phyloP scores from a whole-genome alignment of 2,329 filamentous ascomycete species.

The Diaporthe caulivora region DNA sequence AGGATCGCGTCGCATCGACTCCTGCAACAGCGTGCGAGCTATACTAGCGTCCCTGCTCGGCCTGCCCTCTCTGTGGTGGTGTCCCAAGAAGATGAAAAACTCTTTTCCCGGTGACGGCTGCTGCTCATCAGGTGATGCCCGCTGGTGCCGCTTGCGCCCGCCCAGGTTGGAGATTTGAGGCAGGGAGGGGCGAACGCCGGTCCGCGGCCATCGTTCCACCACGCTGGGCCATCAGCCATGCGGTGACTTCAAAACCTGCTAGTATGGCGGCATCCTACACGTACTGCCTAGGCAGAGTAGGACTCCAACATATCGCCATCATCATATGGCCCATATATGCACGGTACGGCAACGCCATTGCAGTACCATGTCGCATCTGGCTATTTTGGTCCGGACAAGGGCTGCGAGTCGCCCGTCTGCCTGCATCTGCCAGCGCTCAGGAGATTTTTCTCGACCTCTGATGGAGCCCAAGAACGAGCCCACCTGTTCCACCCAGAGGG shows the following conservation, averaged over 20 bases:
- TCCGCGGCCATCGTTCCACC: conserved; percentile 9
- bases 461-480: neutral
- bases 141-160: conserved; percentile 12
- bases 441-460: conserved; percentile 26
- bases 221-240: neutral
- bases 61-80: conserved; percentile 14
- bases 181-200: neutral
- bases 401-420: conserved; percentile 11
- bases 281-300: too few relatives aligned
- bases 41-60: conserved; percentile 17
- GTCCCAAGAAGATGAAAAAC: neutral
- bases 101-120: conserved; percentile 12
- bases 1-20: conserved; percentile 31
- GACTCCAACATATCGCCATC: neutral
- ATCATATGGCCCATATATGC: conserved; percentile 29
- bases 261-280: too few relatives aligned
- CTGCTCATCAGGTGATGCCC: conserved; percentile 20
- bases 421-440: conserved; percentile 27
- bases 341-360: conserved; percentile 13
- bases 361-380: conserved; percentile 16
- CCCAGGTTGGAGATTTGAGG: conserved; percentile 24
- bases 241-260: neutral
- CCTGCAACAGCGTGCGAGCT: conserved; percentile 24
- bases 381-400: neutral
- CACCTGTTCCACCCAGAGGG: neutral